Conservation (phyloP, 805 yeast genomes). For the Wickerhamiella musiphila region DNA sequence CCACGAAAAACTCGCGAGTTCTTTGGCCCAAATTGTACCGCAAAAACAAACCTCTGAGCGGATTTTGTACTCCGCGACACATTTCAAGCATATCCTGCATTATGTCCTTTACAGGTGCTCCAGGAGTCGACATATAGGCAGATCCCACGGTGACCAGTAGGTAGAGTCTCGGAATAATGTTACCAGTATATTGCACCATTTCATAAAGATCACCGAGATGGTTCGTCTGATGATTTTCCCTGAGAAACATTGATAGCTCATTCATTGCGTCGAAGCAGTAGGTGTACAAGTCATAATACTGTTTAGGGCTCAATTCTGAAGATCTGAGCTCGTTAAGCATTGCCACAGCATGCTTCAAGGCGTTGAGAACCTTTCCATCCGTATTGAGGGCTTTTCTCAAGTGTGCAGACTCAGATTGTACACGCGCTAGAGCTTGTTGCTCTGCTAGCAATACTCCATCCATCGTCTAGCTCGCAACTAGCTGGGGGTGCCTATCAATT, state of each 20-base stretch:
- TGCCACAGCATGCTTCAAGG: slow-evolving; percentile 70
- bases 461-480: too few relatives aligned
- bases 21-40: slow-evolving; percentile 79
- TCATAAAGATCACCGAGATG: slow-evolving; percentile 84
- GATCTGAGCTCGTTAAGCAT: slow-evolving; percentile 71
- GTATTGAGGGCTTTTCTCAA: slow-evolving; percentile 65
- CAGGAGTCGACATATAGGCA: slow-evolving; percentile 60
- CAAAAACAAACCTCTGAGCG: slow-evolving; percentile 77
- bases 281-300: slow-evolving; percentile 82
- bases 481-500: too few relatives aligned
- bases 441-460: too few relatives aligned
- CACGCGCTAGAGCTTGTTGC: slow-evolving; percentile 31
- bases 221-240: slow-evolving; percentile 47
- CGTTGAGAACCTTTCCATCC: slow-evolving; percentile 62
- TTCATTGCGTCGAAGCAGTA: slow-evolving; percentile 70
- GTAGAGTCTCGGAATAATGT: slow-evolving; percentile 78
- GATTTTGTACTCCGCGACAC: slow-evolving; percentile 95
- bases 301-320: slow-evolving; percentile 62
- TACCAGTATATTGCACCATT: slow-evolving; percentile 83
- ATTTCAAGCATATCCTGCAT: slow-evolving; percentile 94
- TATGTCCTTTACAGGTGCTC: slow-evolving; percentile 68
- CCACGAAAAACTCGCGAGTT: slow-evolving; percentile 50
- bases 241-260: slow-evolving; percentile 43
- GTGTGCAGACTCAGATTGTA: slow-evolving; percentile 50
- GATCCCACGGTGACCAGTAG: slow-evolving; percentile 93